Base-by-base conservation (phyloP, 768 basidiomycete genomes). In the Tricholoma sp. region DNA sequence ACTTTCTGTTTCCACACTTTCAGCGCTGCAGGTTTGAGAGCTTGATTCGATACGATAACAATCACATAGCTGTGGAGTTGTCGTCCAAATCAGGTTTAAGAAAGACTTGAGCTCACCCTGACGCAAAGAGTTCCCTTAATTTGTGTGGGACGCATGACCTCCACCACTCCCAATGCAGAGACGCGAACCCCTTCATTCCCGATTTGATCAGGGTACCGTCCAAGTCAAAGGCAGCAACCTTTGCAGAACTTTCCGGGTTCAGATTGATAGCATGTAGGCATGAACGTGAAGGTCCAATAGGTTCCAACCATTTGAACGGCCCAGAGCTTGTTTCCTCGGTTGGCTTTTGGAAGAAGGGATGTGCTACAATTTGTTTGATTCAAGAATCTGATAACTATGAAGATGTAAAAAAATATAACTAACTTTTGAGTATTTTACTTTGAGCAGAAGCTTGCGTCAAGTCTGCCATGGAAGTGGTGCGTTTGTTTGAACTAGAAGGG, bases 151-250 rank as follows among this genome's bases (percentile, higher is more conserved):
- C 83, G 13, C 64, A 65, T 0, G 77, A 64, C 58, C 82, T 72
- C 91, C 92, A 94, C 89, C 91, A 92, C 54, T 81, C 71, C 81
- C 86, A 84, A 34, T 67, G 63, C 2, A 67, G 62, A 4, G 75
- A 66, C 1, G 68, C 64, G 48, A 73, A 72, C 24, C 72, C 71
- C 24, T 77, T 75, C 37, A 60, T 67, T 37, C 67, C 59, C n/a
- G 67, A 69, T 60, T 85, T 88, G 67, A 97, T 93, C 57, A 95
- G 63, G 0, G 92, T 94, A 2, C 90, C 92, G 66, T 97, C 94
- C 20, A 97, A 73, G 68, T 97, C 94, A 59, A 94, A 89, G 11
- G 85, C 80, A 9, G 90, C 88, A 32, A 93, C 80, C 60, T 85
- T 88, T n/a, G 75, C 34, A 1, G 70, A 71, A 7, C 74, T 70